These are phyloP conservation scores for Ophiostoma sp. DNA, from an alignment of 2,329 filamentous ascomycete genomes.

Conservation along the genomic window DNA sequence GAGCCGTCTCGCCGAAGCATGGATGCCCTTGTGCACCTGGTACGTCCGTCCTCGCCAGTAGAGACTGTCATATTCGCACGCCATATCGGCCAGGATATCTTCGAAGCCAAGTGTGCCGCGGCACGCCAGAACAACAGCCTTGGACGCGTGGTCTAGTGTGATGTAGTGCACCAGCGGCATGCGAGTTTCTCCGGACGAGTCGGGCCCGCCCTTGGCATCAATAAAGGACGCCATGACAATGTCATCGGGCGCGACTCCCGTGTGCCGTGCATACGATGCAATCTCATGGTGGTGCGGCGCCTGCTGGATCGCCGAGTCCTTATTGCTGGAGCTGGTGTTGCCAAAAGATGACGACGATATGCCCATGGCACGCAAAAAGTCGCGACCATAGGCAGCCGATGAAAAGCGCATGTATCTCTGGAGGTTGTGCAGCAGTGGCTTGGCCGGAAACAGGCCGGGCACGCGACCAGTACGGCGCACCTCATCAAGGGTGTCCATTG, in stretches of 20 bases:
- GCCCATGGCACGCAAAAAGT: conserved; percentile 58
- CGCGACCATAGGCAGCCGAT: conserved; percentile 60
- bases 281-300: conserved; percentile 51
- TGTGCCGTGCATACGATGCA: conserved; percentile 59
- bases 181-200: conserved; percentile 58
- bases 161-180: conserved; percentile 69
- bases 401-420: conserved; percentile 61
- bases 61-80: conserved; percentile 65
- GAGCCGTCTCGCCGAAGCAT: conserved; percentile 63
- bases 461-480: conserved; percentile 50
- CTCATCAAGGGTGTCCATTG: conserved; percentile 43
- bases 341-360: conserved; percentile 48
- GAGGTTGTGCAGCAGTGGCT: conserved; percentile 57
- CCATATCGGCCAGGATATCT: conserved; percentile 67
- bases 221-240: conserved; percentile 65
- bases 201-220: conserved; percentile 61
- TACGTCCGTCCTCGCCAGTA: conserved; percentile 58
- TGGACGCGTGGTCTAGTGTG: conserved; percentile 64
- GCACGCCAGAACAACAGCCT: conserved; percentile 66
- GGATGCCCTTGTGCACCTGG: conserved; percentile 69
- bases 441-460: conserved; percentile 53
- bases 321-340: conserved; percentile 42
- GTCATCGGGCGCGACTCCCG: conserved; percentile 51
- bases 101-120: conserved; percentile 68
- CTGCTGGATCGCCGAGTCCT: background rate